Base-by-base conservation (phyloP, 2,329 filamentous ascomycete species). In the Paramyrothecium roridum region DNA sequence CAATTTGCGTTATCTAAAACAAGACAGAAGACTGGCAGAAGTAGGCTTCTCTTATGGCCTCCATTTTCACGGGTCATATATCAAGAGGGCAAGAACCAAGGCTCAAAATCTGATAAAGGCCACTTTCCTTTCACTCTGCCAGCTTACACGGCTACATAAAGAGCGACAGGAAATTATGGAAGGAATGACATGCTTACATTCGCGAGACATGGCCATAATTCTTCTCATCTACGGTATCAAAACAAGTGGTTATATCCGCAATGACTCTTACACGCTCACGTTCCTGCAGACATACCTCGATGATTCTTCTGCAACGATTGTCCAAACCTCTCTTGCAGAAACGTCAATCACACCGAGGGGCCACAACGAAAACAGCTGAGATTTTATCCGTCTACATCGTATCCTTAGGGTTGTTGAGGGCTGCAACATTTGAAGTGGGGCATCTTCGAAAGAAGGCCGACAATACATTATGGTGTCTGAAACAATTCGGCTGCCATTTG, bases 41-140 rank as follows among this genome's bases (percentile, higher is more conserved):
- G 2, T 56, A 60, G 19, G 17, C 57, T 3, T 33, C 56, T 2
- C 52, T 55, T 11, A 60, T 60, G 56, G 54, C 58, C 2, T 49
- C 48, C 1, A 55, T 60, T n/a, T 60, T 50, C 54, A 60, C n/a
- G 55, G 19, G 16, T 48, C 52, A 1, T 54, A 51, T n/a, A 21
- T 58, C 2, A 60, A 56, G 0, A 59, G 58, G 2, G 58, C 58
- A 2, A 56, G 54, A 1, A 60, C 56, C 22, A 58, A 57, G 30
- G 50, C 58, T 3, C 40, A 13, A 13, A 45, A 45, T 13, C 40
- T 13, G 19, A 45, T n/a, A 7, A 45, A 17, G 40, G 40, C 40
- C 16, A 45, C 40, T 45, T 45, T 13, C 16, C 40, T 4, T 17
- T 13, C 12, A 45, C 6, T 13, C 40, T 13, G 4, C 17, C 12